Evolutionary conservation across 495 filamentous ascomycete genomes (phyloP), one percentile per base, ranked within the genome.

Genomic region (Neurospora sp.): DNA sequence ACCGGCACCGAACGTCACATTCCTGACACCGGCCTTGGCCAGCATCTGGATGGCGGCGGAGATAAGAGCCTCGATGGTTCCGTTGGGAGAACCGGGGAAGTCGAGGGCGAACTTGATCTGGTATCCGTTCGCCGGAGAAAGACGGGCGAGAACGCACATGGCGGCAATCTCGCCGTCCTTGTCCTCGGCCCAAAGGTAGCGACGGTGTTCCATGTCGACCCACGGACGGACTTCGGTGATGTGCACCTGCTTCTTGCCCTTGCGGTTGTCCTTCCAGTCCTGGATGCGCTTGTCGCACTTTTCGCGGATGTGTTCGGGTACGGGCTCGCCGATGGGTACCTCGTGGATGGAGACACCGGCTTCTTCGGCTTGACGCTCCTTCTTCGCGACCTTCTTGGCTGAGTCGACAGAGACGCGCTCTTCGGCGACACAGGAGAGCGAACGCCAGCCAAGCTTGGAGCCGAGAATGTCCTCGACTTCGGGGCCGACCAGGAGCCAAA

Each of bases 61-160:
- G 76, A 94, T 92, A 69, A 94, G 87, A 4, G 87, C 83, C 81
- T 97, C 93, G 74, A 96, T 97, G 41, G 90, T 90, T 71, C 93
- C 93, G 71, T 85, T 90, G 3, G 93, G 91, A 4, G 92, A 86
- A 20, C 87, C 87, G 17, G 93, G 93, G 85, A 97, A 96, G 79
- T 95, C 93, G 72, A 96, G 87, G 53, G 89, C 90, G 81, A 93
- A 95, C 82, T 97, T 96, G 81, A 96, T 89, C 82, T 97, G 93
- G 86, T 91, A 93, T 71, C 93, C 93, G 75, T 94, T 88, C 41
- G 86, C 79, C 0, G 92, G 92, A 22, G 90, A 87, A 37, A 97
- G 87, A 78, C 90, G 90, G 72, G 90, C 90, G 73, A 97, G 80
- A 42, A 92, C 88, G 74, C 92, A 89, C 69, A 97, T 86, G 16